Percentiles rank a stretch among this genome's conserved stretches.
Evolutionary conservation across 1,284 basidiomycete genomes (phyloP).

Genomic region (Caloboletus inedulis): DNA sequence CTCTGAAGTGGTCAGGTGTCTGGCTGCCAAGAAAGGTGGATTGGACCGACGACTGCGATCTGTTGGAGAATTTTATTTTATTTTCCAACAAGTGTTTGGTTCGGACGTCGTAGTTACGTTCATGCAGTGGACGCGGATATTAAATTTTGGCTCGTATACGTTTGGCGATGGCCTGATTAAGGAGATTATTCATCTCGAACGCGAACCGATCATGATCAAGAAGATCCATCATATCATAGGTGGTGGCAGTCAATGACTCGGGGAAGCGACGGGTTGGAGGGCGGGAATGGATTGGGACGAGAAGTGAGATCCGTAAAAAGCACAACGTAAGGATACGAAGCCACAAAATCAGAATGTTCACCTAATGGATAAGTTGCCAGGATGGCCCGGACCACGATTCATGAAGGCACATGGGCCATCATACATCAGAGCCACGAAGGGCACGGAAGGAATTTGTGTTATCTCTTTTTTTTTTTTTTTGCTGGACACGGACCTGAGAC

Average conservation of each 20-base stretch:
- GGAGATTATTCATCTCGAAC: slow-evolving; percentile 17
- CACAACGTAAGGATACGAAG: not conserved
- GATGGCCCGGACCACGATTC: slow-evolving; percentile 2
- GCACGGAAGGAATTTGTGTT: not conserved
- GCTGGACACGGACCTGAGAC: not conserved
- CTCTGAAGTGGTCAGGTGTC: not conserved
- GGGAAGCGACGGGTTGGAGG: not conserved
- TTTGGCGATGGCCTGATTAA: slow-evolving; percentile 7
- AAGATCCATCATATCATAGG: slow-evolving; percentile 2
- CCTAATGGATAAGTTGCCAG: slow-evolving; percentile 3
- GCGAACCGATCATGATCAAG: slow-evolving; percentile 7
- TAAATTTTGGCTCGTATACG: not conserved
- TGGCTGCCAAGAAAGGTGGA: not conserved
- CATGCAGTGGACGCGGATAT: not conserved
- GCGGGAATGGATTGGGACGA: not conserved
- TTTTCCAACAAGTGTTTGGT: not conserved
- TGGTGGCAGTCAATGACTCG: not conserved
- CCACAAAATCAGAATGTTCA: slow-evolving; percentile 8
- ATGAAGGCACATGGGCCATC: slow-evolving; percentile 5
- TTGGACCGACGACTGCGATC: not conserved
- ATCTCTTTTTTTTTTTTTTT: not conserved
- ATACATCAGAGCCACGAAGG: not conserved
- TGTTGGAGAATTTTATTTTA: not conserved
- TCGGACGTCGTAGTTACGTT: not conserved
- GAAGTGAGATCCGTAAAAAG: not conserved